Conservation (phyloP, 331 rosid species). For the Telfairia occidentalis region DNA sequence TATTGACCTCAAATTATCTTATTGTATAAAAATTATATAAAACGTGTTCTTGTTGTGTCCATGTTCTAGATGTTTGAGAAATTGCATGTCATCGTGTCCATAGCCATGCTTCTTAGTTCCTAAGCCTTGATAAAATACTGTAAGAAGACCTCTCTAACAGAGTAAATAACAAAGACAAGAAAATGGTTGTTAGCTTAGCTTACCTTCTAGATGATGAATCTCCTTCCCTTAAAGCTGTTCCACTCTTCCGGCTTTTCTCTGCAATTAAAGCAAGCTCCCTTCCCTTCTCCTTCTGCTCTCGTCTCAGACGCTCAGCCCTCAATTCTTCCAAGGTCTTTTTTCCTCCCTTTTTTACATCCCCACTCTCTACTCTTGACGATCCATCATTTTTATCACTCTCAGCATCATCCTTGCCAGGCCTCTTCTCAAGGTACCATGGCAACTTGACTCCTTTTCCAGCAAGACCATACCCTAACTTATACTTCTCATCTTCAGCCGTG, state of each 20-base stretch:
- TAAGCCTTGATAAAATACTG: neutral
- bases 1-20: too few relatives aligned
- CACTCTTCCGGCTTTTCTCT: constrained; percentile 24
- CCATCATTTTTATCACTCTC: constrained; percentile 19
- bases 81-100: too few relatives aligned
- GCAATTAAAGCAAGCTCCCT: constrained; percentile 48
- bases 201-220: constrained; percentile 41
- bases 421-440: constrained; percentile 81
- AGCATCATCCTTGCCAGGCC: constrained; percentile 21
- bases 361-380: constrained; percentile 9
- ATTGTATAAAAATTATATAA: too few relatives aligned
- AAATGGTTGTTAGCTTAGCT: neutral
- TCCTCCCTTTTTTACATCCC: constrained; percentile 34
- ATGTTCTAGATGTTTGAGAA: too few relatives aligned
- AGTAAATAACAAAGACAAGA: neutral
- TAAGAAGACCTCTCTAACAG: neutral
- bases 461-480: constrained; percentile 75
- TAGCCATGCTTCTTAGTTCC: too few relatives aligned
- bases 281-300: constrained; percentile 78
- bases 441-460: constrained; percentile 76
- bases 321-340: constrained; percentile 71
- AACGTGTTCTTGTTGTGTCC: too few relatives aligned
- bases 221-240: constrained; percentile 20
- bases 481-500: constrained; percentile 75
- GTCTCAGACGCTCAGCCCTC: constrained; percentile 67